Conservation (phyloP, 2,329 filamentous ascomycete species). For the Alternaria postmessia region DNA sequence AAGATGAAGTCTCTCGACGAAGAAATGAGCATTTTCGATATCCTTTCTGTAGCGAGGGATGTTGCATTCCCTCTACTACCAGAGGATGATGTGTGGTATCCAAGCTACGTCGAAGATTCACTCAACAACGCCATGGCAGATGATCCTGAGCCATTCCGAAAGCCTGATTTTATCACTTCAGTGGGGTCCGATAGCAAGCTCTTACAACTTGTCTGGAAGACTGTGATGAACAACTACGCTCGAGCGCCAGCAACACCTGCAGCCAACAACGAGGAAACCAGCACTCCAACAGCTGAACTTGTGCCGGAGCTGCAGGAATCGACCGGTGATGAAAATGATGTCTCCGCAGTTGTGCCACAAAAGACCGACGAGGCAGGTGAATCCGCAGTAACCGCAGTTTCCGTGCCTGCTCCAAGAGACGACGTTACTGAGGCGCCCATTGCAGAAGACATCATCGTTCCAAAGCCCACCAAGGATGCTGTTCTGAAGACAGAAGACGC, state of each 20-base stretch:
- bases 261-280: background rate
- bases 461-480: background rate
- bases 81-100: constrained; percentile 37
- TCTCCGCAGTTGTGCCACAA: background rate
- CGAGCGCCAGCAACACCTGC: background rate
- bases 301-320: background rate
- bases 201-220: constrained; percentile 39
- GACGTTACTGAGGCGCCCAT: background rate
- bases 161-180: constrained; percentile 33
- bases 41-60: constrained; percentile 31
- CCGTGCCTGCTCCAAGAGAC: background rate
- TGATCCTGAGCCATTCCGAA: constrained; percentile 34
- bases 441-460: background rate
- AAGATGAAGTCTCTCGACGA: constrained; percentile 28
- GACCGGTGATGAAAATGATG: background rate
- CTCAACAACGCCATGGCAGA: constrained; percentile 29
- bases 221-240: constrained; percentile 35
- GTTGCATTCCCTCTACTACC: constrained; percentile 32
- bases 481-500: constrained; percentile 6
- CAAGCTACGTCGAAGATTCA: constrained; percentile 30
- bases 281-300: constrained; percentile 8
- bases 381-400: rapidly evolving
- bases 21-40: constrained; percentile 32
- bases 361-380: background rate
- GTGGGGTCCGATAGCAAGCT: constrained; percentile 37